A percentile compares a stretch with the other conserved stretches of the same genome.
Evolutionary conservation across 2,329 filamentous ascomycete species (phyloP).

Genomic region (Aspergillus glaucus): DNA sequence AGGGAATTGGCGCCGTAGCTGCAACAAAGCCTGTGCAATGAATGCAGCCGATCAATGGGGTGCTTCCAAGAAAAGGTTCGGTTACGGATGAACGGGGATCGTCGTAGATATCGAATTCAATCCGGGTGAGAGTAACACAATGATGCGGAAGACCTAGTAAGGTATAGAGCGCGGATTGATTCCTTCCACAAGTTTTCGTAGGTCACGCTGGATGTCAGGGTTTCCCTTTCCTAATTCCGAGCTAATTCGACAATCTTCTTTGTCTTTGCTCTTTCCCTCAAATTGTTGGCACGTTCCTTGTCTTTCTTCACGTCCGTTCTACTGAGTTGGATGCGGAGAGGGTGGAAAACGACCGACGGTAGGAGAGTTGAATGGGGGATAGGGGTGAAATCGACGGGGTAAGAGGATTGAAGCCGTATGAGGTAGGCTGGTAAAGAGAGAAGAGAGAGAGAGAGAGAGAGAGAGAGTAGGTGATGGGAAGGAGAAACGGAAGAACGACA

Average conservation of each 20-base stretch:
- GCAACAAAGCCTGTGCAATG: slow-evolving; percentile 9
- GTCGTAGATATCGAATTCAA: neutral
- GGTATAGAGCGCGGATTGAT: neutral
- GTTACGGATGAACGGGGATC: neutral
- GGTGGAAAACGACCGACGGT: slow-evolving; percentile 6
- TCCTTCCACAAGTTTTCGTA: neutral
- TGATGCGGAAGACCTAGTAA: neutral
- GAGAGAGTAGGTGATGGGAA: slow-evolving; percentile 12
- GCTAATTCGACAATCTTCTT: neutral
- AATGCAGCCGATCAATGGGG: slow-evolving; percentile 5
- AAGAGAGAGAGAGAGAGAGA: slow-evolving; percentile 11
- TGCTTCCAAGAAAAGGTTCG: slow-evolving; percentile 1
- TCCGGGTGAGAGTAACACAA: slow-evolving; percentile 1
- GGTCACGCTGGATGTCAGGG: neutral
- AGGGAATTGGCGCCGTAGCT: slow-evolving; percentile 13
- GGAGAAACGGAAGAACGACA: slow-evolving; percentile 20
- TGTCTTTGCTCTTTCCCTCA: neutral
- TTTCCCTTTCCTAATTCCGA: neutral
- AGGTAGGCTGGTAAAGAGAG: slow-evolving; percentile 3
- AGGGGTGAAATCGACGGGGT: slow-evolving; percentile 14
- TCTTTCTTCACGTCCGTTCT: neutral
- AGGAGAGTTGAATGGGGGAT: slow-evolving; percentile 7
- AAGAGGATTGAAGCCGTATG: slow-evolving; percentile 7
- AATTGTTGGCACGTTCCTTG: neutral
- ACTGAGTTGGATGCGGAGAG: slow-evolving; percentile 7